A percentile compares a stretch with the other conserved stretches of the same genome.
Evolutionary conservation across 441 rosid species (phyloP).

Genomic region (Euphorbia celastroides): DNA sequence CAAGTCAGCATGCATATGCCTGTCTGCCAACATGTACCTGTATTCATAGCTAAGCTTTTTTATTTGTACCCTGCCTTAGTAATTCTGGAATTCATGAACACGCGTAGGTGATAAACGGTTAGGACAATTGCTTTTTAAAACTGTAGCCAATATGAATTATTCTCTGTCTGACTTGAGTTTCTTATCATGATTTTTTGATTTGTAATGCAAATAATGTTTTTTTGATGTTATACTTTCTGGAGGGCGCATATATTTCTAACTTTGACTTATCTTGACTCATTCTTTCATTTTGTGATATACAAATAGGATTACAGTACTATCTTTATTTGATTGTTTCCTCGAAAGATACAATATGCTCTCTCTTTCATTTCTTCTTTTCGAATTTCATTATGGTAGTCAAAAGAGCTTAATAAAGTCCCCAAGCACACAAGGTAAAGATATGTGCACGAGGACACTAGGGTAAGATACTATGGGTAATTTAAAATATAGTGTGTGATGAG

Average conservation of each 20-base stretch:
- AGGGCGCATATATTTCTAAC: neutral
- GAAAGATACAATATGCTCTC: neutral
- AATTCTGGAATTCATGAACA: neutral
- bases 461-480: neutral
- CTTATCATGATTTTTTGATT: neutral
- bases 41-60: neutral
- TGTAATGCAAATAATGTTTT: neutral
- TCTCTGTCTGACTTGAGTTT: neutral
- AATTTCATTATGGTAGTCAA: neutral
- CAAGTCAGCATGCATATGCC: neutral
- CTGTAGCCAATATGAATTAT: neutral
- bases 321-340: neutral
- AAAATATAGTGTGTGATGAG: neutral
- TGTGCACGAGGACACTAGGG: neutral
- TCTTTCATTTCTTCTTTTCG: neutral
- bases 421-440: neutral
- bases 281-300: neutral
- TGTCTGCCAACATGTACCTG: neutral
- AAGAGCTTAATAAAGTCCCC: neutral
- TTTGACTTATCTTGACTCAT: neutral
- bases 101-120: neutral
- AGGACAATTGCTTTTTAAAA: neutral
- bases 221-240: neutral
- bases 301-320: neutral
- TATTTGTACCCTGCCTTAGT: neutral